Conservation (phyloP, 2,329 filamentous ascomycete species). For the Trichoderma brevicompactum region DNA sequence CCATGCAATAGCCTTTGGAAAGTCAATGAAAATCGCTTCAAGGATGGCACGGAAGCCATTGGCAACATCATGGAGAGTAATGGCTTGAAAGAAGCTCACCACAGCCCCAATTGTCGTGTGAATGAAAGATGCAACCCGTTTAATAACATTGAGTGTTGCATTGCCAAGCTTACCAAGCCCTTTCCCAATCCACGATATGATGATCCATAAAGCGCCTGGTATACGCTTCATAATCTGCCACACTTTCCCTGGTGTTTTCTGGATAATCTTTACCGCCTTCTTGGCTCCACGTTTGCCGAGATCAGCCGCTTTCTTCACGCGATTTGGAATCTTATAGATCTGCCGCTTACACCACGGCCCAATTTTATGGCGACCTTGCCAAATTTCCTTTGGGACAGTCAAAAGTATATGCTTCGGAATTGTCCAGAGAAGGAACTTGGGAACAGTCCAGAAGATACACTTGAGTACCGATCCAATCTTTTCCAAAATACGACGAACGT, state of each 20-base stretch:
- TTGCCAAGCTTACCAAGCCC: slow-evolving; percentile 37
- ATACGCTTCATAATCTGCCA: slow-evolving; percentile 34
- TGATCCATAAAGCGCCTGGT: slow-evolving; percentile 36
- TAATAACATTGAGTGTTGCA: slow-evolving; percentile 36
- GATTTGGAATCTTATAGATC: slow-evolving; percentile 36
- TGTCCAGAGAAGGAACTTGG: slow-evolving; percentile 39
- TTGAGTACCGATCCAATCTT: slow-evolving; percentile 36
- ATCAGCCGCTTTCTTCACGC: slow-evolving; percentile 33
- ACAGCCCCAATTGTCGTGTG: slow-evolving; percentile 45
- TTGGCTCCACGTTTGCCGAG: slow-evolving; percentile 33
- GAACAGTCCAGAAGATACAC: slow-evolving; percentile 40
- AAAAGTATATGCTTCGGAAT: slow-evolving; percentile 41
- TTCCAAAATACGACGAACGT: slow-evolving; percentile 33
- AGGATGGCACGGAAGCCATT: slow-evolving; percentile 42
- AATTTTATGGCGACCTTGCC: slow-evolving; percentile 38
- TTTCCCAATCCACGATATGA: slow-evolving; percentile 40
- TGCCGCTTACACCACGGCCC: slow-evolving; percentile 40
- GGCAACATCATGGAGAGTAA: slow-evolving; percentile 48
- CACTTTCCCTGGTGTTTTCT: slow-evolving; percentile 27
- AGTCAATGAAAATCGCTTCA: slow-evolving; percentile 40
- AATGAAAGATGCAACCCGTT: slow-evolving; percentile 40
- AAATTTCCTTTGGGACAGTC: slow-evolving; percentile 38
- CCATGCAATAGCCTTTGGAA: slow-evolving; percentile 37
- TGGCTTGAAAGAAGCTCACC: slow-evolving; percentile 40
- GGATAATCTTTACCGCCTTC: slow-evolving; percentile 34